Evolutionary conservation across 1,139 yeast genomes (phyloP), one percentile per base, ranked within the genome.

Genomic region (Saccharomyces hybrid): DNA sequence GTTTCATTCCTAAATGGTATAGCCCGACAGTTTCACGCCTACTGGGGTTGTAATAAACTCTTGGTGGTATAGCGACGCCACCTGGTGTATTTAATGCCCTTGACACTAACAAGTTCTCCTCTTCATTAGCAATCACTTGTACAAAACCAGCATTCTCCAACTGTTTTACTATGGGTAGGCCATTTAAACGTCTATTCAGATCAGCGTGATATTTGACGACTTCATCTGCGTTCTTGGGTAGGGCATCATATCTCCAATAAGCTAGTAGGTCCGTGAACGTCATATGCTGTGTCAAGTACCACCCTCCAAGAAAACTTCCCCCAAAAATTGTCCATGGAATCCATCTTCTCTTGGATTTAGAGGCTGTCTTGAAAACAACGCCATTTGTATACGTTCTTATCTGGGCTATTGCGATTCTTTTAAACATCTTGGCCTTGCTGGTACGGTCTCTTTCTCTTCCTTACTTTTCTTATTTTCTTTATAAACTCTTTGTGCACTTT

Each of bases 61-160:
- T 75, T 2, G 96, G 96, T 49, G 84, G 80, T 48, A 88, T 78
- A 7, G 89, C 78, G 54, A 90, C 78, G 0, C 91, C 96, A 2
- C 96, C 96, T 0, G 95, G 91, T 0, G 72, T 72, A n/a, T 73
- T 66, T 49, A 82, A 64, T 2, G 78, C 70, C 44, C 73, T 69
- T 29, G 74, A 72, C 4, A 76, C 63, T 42, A 63, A 50, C 53
- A 67, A 63, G n/a, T 70, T 64, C 27, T 64, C 60, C 52, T 71
- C 8, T 71, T 68, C 56, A 67, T 65, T 13, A 50, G 67, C 63
- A 48, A 65, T 60, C 54, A 55, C 67, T 57, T 68, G 69, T 13
- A 59, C 50, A 57, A 75, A 76, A 27, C 77, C 79, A n/a, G 55
- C 56, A n/a, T 52, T 50, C 13, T 65, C 61, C 52, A 76, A 68